phyloP scores from a whole-genome alignment of 306 rosid genomes.

The Dalbergia oliveri region DNA sequence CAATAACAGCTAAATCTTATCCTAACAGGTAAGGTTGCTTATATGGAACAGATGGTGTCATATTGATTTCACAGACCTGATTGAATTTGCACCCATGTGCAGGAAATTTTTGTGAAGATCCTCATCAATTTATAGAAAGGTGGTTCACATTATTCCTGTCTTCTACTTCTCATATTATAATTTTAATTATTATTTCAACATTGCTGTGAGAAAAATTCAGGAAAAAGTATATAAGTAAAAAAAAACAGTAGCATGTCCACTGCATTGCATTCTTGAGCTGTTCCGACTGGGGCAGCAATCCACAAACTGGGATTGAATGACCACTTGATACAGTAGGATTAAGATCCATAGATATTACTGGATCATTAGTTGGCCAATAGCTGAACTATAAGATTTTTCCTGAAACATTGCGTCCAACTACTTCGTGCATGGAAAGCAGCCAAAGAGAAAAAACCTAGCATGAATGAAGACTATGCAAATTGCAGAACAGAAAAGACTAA shows the following conservation, averaged over 20 bases:
- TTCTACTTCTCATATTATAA: neutral
- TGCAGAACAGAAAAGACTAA: neutral
- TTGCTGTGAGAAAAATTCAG: neutral
- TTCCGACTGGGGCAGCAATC: neutral
- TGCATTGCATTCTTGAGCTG: neutral
- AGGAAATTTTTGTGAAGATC: conserved; percentile 5
- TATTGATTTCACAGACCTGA: conserved; percentile 2
- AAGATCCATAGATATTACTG: neutral
- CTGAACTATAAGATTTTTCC: neutral
- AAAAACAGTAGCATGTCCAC: neutral
- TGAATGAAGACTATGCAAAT: neutral
- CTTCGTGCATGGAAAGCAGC: neutral
- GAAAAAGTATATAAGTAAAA: neutral
- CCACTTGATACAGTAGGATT: conserved; percentile 8
- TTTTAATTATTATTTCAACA: neutral
- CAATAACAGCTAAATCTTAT: too few species aligned
- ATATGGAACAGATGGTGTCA: too few species aligned
- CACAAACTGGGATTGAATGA: conserved; percentile 1
- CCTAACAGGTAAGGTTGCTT: too few species aligned
- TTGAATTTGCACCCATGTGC: neutral
- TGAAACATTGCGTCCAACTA: conserved; percentile 5
- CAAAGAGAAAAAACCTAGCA: conserved; percentile 17
- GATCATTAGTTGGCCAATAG: neutral
- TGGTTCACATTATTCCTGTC: conserved; percentile 20
- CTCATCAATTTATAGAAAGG: neutral